phyloP scores from a whole-genome alignment of 2,329 filamentous ascomycete species.

The Nothopassalora personata region DNA sequence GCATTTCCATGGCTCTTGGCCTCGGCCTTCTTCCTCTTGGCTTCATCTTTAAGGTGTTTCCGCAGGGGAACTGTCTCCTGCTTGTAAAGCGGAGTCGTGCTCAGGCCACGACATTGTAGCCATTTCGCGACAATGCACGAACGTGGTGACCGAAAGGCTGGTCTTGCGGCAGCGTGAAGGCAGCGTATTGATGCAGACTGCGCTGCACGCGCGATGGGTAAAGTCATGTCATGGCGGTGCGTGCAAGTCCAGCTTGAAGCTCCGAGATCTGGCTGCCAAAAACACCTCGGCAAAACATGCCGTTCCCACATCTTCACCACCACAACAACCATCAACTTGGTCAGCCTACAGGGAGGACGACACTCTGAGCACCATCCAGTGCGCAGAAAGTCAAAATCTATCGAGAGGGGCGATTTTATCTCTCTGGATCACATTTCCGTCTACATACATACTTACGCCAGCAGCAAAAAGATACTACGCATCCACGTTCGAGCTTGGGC shows the following conservation, averaged over 20 bases:
- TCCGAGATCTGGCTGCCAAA: neutral
- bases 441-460: no score
- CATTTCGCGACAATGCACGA: constrained; percentile 29
- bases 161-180: neutral
- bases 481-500: no score
- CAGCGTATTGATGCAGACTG: neutral
- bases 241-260: neutral
- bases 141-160: constrained; percentile 14
- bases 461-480: no score
- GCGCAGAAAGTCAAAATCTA: no score
- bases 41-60: constrained; percentile 40
- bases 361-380: no score
- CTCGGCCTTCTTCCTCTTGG: constrained; percentile 27
- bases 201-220: neutral
- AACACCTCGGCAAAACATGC: neutral
- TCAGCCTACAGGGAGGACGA: no score
- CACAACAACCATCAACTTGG: no score
- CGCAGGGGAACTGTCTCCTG: constrained; percentile 33
- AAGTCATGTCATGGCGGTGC: neutral
- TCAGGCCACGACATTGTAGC: constrained; percentile 25
- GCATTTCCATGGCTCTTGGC: neutral
- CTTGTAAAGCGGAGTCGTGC: constrained; percentile 11
- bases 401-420: no score
- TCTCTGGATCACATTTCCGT: no score
- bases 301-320: neutral